These are phyloP conservation scores for Alternaria arbusti DNA, from an alignment of 2,329 filamentous ascomycete species.

Conservation along the genomic window DNA sequence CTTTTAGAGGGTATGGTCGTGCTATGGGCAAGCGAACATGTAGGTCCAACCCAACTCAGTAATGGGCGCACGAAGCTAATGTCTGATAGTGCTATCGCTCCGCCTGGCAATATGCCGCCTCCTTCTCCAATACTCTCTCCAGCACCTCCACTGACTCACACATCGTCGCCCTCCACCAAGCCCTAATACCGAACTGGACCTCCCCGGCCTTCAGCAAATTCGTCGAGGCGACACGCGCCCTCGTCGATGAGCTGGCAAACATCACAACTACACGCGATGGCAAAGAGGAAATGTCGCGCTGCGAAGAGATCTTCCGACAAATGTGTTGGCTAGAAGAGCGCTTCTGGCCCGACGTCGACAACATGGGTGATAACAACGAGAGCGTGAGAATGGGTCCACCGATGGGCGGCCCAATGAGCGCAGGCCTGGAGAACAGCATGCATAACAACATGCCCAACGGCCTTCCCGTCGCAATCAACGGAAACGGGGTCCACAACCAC, in stretches of 20 bases:
- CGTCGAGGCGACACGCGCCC: slow-evolving; percentile 55
- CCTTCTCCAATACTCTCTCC: slow-evolving; percentile 50
- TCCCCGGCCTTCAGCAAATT: slow-evolving; percentile 58
- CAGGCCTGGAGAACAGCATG: slow-evolving; percentile 28
- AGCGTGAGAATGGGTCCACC: slow-evolving; percentile 28
- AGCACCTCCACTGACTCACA: slow-evolving; percentile 51
- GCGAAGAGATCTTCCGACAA: slow-evolving; percentile 56
- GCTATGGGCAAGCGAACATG: slow-evolving; percentile 78
- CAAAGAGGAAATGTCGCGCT: slow-evolving; percentile 55
- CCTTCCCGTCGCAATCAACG: slow-evolving; percentile 10
- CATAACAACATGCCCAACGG: slow-evolving; percentile 20
- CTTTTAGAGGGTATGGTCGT: slow-evolving; percentile 73
- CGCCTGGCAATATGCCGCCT: slow-evolving; percentile 57
- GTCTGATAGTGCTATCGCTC: slow-evolving; percentile 51
- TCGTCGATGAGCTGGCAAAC: slow-evolving; percentile 59
- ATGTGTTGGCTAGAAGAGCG: slow-evolving; percentile 57
- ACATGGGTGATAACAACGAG: slow-evolving; percentile 56
- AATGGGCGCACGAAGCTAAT: slow-evolving; percentile 8
- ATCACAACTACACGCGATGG: slow-evolving; percentile 55
- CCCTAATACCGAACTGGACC: slow-evolving; percentile 60
- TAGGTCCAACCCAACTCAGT: slow-evolving; percentile 30
- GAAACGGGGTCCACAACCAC: slow-evolving; percentile 9
- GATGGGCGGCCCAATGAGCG: slow-evolving; percentile 21
- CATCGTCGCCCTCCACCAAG: slow-evolving; percentile 57
- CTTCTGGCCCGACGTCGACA: slow-evolving; percentile 58